Conservation (phyloP, 2,329 filamentous ascomycete genomes). For the Nemania abortiva region DNA sequence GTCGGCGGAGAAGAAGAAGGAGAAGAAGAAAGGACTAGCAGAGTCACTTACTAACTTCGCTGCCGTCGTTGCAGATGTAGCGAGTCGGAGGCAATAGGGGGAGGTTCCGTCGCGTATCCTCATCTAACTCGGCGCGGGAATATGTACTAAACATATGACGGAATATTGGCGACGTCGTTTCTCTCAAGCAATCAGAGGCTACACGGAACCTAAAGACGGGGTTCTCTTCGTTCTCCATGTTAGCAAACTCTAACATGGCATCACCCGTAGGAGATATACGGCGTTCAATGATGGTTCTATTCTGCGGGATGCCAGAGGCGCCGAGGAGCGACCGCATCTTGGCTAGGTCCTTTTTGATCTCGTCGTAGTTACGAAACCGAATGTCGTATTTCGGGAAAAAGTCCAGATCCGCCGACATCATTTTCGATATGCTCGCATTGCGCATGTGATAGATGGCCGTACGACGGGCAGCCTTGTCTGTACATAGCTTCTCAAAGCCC, state of each 20-base stretch:
- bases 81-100: slow-evolving; percentile 50
- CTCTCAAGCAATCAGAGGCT: slow-evolving; percentile 63
- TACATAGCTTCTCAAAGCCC: slow-evolving; percentile 59
- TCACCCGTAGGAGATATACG: slow-evolving; percentile 61
- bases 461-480: slow-evolving; percentile 57
- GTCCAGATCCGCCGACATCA: slow-evolving; percentile 59
- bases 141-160: slow-evolving; percentile 58
- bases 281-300: slow-evolving; percentile 57
- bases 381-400: slow-evolving; percentile 61
- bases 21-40: neutral
- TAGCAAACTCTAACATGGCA: slow-evolving; percentile 65
- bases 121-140: slow-evolving; percentile 50
- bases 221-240: slow-evolving; percentile 52
- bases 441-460: slow-evolving; percentile 61
- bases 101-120: slow-evolving; percentile 48
- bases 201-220: slow-evolving; percentile 64
- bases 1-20: neutral
- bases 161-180: slow-evolving; percentile 65
- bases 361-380: slow-evolving; percentile 62
- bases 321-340: slow-evolving; percentile 57
- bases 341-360: slow-evolving; percentile 57
- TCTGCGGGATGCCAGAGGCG: slow-evolving; percentile 57
- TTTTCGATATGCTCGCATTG: slow-evolving; percentile 58
- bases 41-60: slow-evolving; percentile 52
- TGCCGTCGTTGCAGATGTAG: slow-evolving; percentile 54